A percentile compares a stretch with the other conserved stretches of the same genome.
Evolutionary conservation across 2,329 filamentous ascomycete genomes (phyloP).

Genomic region (Zymoseptoria passerinii): DNA sequence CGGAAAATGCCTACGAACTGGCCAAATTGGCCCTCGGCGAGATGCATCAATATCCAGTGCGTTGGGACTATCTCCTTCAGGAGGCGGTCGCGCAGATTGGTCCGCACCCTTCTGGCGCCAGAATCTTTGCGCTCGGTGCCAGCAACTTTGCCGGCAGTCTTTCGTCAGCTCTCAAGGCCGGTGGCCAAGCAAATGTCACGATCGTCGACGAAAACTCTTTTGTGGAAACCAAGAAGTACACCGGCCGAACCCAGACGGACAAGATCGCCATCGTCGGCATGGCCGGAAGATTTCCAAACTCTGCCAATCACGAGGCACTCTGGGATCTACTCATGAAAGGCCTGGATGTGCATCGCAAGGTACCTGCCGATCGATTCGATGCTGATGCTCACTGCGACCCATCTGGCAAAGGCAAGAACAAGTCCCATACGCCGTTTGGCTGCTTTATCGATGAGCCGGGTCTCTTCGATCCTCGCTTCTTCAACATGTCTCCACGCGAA

Average conservation of each 20-base stretch:
- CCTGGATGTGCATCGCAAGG: conserved; percentile 61
- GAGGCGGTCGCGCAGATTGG: conserved; percentile 42
- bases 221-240: conserved; percentile 27
- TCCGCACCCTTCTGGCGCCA: conserved; percentile 33
- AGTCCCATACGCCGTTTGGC: conserved; percentile 66
- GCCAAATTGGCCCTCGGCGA: conserved; percentile 37
- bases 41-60: conserved; percentile 40
- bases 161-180: conserved; percentile 46
- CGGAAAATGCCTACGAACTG: conserved; percentile 39
- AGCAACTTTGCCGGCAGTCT: conserved; percentile 49
- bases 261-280: conserved; percentile 83
- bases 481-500: conserved; percentile 79
- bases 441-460: conserved; percentile 70
- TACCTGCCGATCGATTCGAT: conserved; percentile 66
- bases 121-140: conserved; percentile 43
- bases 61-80: conserved; percentile 43
- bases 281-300: conserved; percentile 68
- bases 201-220: conserved; percentile 40
- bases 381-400: conserved; percentile 63
- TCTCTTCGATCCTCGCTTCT: conserved; percentile 73
- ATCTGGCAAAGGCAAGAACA: conserved; percentile 65
- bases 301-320: conserved; percentile 60
- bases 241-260: conserved; percentile 46
- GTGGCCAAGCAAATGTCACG: conserved; percentile 38
- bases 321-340: conserved; percentile 70